Evolutionary conservation across 2,329 filamentous ascomycete species (phyloP), one percentile per base, ranked within the genome.

Genomic region (Alternaria conjuncta): DNA sequence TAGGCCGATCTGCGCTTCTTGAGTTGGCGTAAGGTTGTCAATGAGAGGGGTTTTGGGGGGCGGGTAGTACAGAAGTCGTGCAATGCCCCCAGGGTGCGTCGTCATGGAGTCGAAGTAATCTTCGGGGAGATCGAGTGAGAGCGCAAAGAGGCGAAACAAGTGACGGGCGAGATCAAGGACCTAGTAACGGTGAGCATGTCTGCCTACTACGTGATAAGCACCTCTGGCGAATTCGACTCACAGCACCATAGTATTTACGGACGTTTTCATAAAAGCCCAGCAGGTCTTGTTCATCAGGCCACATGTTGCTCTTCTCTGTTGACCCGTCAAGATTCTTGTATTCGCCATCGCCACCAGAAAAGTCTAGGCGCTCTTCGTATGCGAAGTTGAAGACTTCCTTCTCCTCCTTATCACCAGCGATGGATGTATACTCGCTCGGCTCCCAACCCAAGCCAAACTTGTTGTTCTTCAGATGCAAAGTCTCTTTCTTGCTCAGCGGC

Each of bases 331-430:
- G 65, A 36, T 83, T 80, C 13, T 71, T 68, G 64, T 82, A 83
- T 61, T 74, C 61, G 5, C 81, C 81, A 72, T 84, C 81, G 13
- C 81, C 80, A 5, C 80, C 81, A 1, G 71, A 78, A 2, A 70
- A 72, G 59, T 83, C 82, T 0, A 6, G 83, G 71, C 9, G 67
- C 74, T 20, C 71, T 66, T 83, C 81, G 58, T 84, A 83, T 7
- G 79, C 78, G 69, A 78, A 82, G 55, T 83, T 83, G 70, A 82
- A 83, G 2, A 75, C 79, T 57, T 82, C 79, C 60, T 83, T 82
- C 0, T 77, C 78, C 68, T 83, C 81, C 15, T 75, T 66, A 32
- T 78, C 78, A 12, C 80, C 79, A 12, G 80, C 81, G 18, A 82
- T 75, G 10, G 77, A 80, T 0, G 80, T 82, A 56, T 77, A 81